Percentiles rank a stretch among this genome's conserved stretches.
Conservation (phyloP, 352 stramenopile species). For the Pythium pyrilobum region DNA sequence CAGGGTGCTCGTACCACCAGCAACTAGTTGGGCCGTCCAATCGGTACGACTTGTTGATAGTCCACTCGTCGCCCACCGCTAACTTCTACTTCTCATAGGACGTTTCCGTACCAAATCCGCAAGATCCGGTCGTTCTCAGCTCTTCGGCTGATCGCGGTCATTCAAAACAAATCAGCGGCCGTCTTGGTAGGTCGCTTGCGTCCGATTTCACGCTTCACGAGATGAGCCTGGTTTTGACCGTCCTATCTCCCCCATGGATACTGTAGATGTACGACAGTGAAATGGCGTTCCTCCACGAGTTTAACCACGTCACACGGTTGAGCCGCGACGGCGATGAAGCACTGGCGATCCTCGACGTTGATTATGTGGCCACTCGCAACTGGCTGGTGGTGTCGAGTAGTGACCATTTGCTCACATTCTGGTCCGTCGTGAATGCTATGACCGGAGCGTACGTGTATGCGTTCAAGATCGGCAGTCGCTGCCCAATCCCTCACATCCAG, state of each 20-base stretch:
- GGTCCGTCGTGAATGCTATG: slow-evolving; percentile 58
- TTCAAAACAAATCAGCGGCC: slow-evolving; percentile 51
- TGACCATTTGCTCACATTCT: slow-evolving; percentile 53
- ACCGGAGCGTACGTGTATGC: slow-evolving; percentile 60
- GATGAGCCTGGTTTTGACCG: neutral
- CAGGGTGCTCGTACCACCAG: slow-evolving; percentile 17
- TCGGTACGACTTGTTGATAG: neutral
- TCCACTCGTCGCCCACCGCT: neutral
- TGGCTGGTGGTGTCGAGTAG: slow-evolving; percentile 45
- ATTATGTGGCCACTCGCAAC: slow-evolving; percentile 50
- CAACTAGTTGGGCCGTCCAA: slow-evolving; percentile 2
- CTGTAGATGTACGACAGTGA: slow-evolving; percentile 60
- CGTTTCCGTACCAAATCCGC: slow-evolving; percentile 63
- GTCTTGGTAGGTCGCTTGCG: slow-evolving; percentile 29
- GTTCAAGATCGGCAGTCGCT: slow-evolving; percentile 46
- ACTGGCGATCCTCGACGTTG: slow-evolving; percentile 47
- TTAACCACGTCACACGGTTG: slow-evolving; percentile 23
- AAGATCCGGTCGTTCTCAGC: slow-evolving; percentile 37
- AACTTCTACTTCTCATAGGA: slow-evolving; percentile 18
- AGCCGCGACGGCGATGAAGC: neutral
- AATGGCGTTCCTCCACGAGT: slow-evolving; percentile 58
- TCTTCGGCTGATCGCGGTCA: slow-evolving; percentile 50
- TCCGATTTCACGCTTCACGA: neutral
- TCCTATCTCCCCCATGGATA: neutral
- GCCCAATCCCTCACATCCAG: slow-evolving; percentile 43